These are phyloP conservation scores for Verticillium nonalfalfae DNA, from an alignment of 2,329 filamentous ascomycete species.

Conservation along the genomic window DNA sequence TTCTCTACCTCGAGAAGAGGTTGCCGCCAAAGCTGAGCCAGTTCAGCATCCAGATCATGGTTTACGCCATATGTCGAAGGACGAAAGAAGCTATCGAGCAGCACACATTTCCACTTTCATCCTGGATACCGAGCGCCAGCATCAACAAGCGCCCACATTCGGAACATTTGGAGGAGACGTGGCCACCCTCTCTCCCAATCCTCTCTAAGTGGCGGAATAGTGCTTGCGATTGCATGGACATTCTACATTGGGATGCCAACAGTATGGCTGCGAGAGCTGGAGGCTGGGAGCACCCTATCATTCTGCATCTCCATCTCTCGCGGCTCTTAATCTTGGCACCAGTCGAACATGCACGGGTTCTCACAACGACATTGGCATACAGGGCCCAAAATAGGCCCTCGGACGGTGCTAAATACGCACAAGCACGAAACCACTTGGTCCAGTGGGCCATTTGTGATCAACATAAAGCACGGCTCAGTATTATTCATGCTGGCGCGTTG, in stretches of 20 bases:
- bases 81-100: constrained; percentile 21
- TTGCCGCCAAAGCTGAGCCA: constrained; percentile 22
- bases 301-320: constrained; percentile 49
- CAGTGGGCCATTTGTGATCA: constrained; percentile 20
- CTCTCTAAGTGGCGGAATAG: constrained; percentile 32
- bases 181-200: constrained; percentile 8
- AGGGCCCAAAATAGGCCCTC: not conserved
- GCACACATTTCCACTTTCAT: constrained; percentile 18
- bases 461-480: constrained; percentile 36
- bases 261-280: constrained; percentile 38
- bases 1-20: constrained; percentile 25
- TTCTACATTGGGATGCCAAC: constrained; percentile 53
- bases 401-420: not conserved
- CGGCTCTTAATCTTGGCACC: constrained; percentile 46
- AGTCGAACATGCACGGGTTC: constrained; percentile 33
- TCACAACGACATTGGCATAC: constrained; percentile 16
- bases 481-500: constrained; percentile 35
- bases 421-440: constrained; percentile 2
- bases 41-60: constrained; percentile 24
- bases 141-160: constrained; percentile 1
- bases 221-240: constrained; percentile 41
- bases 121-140: constrained; percentile 15
- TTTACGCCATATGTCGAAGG: constrained; percentile 25
- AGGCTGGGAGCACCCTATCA: constrained; percentile 46
- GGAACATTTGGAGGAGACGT: constrained; percentile 3